Base-by-base conservation (phyloP, 169 alveolate genomes). In the Besnoitia besnoiti region DNA sequence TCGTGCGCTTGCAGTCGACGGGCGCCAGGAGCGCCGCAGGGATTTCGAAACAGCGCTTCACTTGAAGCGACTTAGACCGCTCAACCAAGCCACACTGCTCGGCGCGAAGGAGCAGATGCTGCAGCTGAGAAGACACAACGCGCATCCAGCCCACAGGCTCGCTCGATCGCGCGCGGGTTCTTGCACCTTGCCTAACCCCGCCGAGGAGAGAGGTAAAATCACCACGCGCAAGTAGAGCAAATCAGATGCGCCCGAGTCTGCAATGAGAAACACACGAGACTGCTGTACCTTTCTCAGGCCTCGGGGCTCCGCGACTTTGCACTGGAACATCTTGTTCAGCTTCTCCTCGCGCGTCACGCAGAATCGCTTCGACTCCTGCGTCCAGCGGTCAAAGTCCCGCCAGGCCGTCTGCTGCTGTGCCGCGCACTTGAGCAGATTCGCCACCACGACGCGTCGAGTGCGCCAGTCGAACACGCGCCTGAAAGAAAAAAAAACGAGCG, bases 31-130 rank as follows among this genome's bases (percentile, higher is more conserved):
- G 67, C 7, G 67, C 12, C 67, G 67, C 67, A 55, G 67, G 67
- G 24, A 55, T 55, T 21, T 55, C 24, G 33, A 55, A 19, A 55
- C 67, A 55, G 14, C 87, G 85, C 10, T 87, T 85, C 44, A 51
- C 46, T 10, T 49, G 33, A 33, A 89, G 30, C 3, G 87, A 61
- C 75, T 30, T 47, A 35, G 12, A 50, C 35, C 93, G 10, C 80
- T 90, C 93, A 19, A 90, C 50, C 35, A 76, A 40, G n/a, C 93
- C 79, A 62, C 93, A 90, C 89, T 90, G 93, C 61, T 90, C 93
- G 50, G 93, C 93, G 24, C 93, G 88, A 61, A 90, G 79, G 21
- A 90, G 93, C 24, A 90, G 85, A 76, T 90, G 93, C 30, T 77
- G 88, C 79, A 90, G 77, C 93, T 90, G 89, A 39, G 44, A 24